Conservation (phyloP, 2,329 filamentous ascomycete species). For the Chalaropsis ovoidea region DNA sequence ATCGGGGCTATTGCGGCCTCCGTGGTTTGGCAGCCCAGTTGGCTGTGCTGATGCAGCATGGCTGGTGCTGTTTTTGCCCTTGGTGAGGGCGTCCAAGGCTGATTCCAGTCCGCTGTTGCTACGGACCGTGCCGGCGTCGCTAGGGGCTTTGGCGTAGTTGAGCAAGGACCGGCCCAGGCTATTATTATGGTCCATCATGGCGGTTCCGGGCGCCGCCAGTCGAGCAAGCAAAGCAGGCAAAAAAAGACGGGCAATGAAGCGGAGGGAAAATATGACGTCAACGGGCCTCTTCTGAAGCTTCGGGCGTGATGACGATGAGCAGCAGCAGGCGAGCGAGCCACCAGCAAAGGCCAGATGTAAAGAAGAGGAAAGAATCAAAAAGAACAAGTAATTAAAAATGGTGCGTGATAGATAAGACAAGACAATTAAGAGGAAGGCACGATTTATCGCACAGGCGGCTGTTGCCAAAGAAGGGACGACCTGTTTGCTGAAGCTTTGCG, state of each 20-base stretch:
- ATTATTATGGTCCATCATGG: slow-evolving; percentile 14
- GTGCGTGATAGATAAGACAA: not conserved
- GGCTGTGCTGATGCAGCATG: not conserved
- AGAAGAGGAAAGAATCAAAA: not conserved
- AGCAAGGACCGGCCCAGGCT: slow-evolving; percentile 21
- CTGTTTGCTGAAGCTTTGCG: slow-evolving; percentile 4
- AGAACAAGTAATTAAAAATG: not conserved
- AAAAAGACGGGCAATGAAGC: not conserved
- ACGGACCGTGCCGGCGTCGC: slow-evolving; percentile 17
- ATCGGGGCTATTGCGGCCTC: slow-evolving; percentile 19
- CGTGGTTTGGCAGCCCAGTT: slow-evolving; percentile 1
- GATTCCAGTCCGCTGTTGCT: slow-evolving; percentile 20
- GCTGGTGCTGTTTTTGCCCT: not conserved
- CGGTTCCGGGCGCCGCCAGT: not conserved
- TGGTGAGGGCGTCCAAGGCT: slow-evolving; percentile 21
- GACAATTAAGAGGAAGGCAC: not conserved
- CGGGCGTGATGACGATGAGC: not conserved
- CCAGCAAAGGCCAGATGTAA: not conserved
- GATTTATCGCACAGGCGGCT: not conserved
- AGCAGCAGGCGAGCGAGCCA: not conserved
- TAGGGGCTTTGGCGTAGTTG: slow-evolving; percentile 22
- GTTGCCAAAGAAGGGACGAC: slow-evolving; percentile 5
- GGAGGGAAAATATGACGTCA: slow-evolving; percentile 10
- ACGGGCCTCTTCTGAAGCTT: not conserved
- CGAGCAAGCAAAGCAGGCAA: not conserved